Percentiles rank a stretch among this genome's conserved stretches.
Conservation (phyloP, 1,284 basidiomycete genomes). For the Sanghuangporus sanghuang region DNA sequence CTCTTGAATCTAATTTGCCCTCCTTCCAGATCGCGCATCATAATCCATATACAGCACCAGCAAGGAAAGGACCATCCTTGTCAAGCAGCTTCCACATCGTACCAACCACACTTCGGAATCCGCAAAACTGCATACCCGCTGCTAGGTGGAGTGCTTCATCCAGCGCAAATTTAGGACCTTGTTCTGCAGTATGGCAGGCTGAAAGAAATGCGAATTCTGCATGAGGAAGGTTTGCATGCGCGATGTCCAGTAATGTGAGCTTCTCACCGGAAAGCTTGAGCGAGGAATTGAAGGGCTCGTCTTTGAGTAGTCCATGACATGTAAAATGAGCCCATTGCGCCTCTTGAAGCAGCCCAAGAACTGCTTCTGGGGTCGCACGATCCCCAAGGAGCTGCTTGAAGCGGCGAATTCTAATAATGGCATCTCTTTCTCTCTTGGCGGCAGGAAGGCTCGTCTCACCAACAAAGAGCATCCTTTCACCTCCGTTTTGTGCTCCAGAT, state of each 20-base stretch:
- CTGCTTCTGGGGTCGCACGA: background rate
- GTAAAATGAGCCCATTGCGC: background rate
- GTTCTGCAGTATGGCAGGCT: slow-evolving; percentile 25
- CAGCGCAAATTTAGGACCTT: slow-evolving; percentile 9
- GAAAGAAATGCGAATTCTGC: slow-evolving; percentile 34
- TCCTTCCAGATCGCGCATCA: background rate
- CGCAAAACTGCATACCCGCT: slow-evolving; percentile 30
- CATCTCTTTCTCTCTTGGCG: background rate
- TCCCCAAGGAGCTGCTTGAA: background rate
- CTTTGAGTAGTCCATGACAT: background rate
- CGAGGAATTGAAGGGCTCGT: background rate
- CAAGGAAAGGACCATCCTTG: slow-evolving; percentile 18
- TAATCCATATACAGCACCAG: background rate
- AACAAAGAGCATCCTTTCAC: background rate
- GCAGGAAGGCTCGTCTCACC: background rate
- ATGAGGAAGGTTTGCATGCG: slow-evolving; percentile 22
- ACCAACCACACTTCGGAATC: slow-evolving; percentile 33
- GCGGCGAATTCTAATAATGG: background rate
- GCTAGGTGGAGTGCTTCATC: slow-evolving; percentile 34
- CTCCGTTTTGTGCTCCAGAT: no score
- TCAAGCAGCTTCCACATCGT: slow-evolving; percentile 34
- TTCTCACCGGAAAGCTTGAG: background rate
- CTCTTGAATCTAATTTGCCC: background rate
- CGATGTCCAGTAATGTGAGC: slow-evolving; percentile 26
- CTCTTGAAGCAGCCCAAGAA: background rate